A percentile compares a stretch with the other conserved stretches of the same genome.
These are phyloP conservation scores for Leccinum huronense DNA, from an alignment of 1,284 basidiomycete genomes.

Conservation along the genomic window DNA sequence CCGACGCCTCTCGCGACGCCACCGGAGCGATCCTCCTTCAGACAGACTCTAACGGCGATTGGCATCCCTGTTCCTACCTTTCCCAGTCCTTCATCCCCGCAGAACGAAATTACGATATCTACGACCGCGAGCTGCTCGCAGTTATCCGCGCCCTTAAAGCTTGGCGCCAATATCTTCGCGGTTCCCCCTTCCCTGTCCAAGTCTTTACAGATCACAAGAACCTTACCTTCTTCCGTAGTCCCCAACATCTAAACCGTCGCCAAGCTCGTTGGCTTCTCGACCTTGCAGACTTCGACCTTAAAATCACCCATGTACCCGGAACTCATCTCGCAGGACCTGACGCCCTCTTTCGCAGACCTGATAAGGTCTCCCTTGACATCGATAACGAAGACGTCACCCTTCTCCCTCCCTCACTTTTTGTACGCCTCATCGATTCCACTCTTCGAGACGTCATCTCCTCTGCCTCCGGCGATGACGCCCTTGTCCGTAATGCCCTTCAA, in stretches of 20 bases:
- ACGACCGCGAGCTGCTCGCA: neutral
- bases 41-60: neutral
- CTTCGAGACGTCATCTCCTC: fast-evolving
- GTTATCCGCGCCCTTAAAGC: neutral
- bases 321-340: neutral
- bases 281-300: neutral
- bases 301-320: neutral
- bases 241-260: too few relatives aligned
- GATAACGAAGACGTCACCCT: neutral
- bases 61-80: neutral
- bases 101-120: neutral
- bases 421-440: neutral
- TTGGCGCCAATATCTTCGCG: too few relatives aligned
- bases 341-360: neutral
- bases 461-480: fast-evolving
- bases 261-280: neutral
- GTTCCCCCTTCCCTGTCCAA: too few relatives aligned
- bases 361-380: neutral
- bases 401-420: neutral
- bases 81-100: neutral
- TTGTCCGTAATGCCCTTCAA: neutral
- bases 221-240: too few relatives aligned
- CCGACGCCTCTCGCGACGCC: neutral
- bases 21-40: neutral
- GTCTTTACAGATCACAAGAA: too few relatives aligned